phyloP scores from a whole-genome alignment of 2,329 filamentous ascomycete genomes.

The Phaeosphaeriaceae sp. region DNA sequence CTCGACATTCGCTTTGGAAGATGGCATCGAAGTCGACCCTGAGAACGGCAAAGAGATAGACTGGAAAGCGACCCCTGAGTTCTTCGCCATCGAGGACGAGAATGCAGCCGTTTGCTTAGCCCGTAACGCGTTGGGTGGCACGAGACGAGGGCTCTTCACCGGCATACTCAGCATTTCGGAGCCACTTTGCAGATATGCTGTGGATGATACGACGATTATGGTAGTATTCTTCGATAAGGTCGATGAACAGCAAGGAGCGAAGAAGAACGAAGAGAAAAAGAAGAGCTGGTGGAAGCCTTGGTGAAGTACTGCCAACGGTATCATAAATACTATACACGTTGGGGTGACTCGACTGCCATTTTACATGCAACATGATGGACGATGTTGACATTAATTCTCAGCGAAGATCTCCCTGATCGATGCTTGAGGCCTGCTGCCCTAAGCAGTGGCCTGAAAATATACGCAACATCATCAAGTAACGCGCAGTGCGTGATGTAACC shows the following conservation, averaged over 20 bases:
- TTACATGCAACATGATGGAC: too few relatives aligned
- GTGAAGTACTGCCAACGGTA: background rate
- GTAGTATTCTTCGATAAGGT: constrained; percentile 61
- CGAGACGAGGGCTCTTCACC: constrained; percentile 48
- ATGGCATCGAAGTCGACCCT: constrained; percentile 43
- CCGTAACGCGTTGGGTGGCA: constrained; percentile 62
- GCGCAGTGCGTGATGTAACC: too few relatives aligned
- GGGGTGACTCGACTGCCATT: too few relatives aligned
- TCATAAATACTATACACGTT: too few relatives aligned
- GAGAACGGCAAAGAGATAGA: constrained; percentile 46
- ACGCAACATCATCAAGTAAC: too few relatives aligned
- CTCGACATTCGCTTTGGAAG: constrained; percentile 25
- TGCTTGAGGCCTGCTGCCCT: background rate
- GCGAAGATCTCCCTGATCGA: background rate
- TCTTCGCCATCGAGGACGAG: constrained; percentile 59
- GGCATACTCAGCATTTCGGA: constrained; percentile 45
- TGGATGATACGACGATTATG: constrained; percentile 62
- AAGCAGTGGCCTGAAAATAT: too few relatives aligned
- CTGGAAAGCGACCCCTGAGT: constrained; percentile 51
- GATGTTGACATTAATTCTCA: too few relatives aligned
- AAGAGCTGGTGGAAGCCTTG: constrained; percentile 13
- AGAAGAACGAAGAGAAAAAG: constrained; percentile 3
- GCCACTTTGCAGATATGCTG: constrained; percentile 47
- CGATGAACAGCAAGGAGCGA: background rate
- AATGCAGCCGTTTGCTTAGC: constrained; percentile 61